Conservation (phyloP, 305 asterid genomes). For the Andrographis paniculata region DNA sequence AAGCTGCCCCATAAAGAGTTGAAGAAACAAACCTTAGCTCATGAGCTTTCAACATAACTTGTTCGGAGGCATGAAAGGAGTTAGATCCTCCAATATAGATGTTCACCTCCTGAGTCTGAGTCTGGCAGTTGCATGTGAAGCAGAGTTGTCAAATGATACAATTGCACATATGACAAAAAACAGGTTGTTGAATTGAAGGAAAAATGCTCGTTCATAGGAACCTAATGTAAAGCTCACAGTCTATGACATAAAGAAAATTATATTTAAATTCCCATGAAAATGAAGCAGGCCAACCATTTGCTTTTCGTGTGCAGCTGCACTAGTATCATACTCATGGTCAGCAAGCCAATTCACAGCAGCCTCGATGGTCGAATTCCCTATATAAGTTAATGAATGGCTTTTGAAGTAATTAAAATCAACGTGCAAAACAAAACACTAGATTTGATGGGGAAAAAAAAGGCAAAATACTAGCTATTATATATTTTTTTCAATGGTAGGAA, state of each 20-base stretch:
- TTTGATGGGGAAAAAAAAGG: neutral
- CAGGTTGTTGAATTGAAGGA: too few species aligned
- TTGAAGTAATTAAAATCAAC: neutral
- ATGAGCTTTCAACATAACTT: conserved; percentile 41
- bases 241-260: too few species aligned
- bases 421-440: neutral
- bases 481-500: too few species aligned
- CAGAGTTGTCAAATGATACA: conserved; percentile 14
- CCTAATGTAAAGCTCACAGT: too few species aligned
- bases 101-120: conserved; percentile 33
- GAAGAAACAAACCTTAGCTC: conserved; percentile 46
- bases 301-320: conserved; percentile 28
- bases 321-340: conserved; percentile 43
- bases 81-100: conserved; percentile 36
- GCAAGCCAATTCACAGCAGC: conserved; percentile 65
- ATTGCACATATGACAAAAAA: conserved; percentile 1
- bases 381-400: conserved; percentile 6
- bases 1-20: conserved; percentile 9
- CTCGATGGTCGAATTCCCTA: conserved; percentile 68
- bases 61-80: conserved; percentile 38
- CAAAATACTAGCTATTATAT: neutral
- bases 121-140: conserved; percentile 17
- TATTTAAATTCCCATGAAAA: too few species aligned
- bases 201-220: too few species aligned
- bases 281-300: conserved; percentile 39